These are phyloP conservation scores for Bimuria novae-zelandiae DNA, from an alignment of 2,329 filamentous ascomycete genomes.

Conservation along the genomic window DNA sequence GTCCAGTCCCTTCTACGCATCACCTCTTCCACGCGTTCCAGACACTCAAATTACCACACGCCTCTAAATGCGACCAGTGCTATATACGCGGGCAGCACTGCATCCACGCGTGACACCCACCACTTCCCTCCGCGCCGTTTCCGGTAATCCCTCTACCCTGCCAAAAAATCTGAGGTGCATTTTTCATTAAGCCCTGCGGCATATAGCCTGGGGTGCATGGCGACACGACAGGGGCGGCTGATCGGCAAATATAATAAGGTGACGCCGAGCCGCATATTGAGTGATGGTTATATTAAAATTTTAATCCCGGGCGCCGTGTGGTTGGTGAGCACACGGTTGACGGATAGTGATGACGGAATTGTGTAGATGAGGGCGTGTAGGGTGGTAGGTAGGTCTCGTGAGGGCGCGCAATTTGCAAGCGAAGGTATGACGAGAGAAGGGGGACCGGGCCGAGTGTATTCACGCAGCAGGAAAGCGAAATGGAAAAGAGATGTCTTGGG, in stretches of 20 bases:
- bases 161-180: slow-evolving; percentile 10
- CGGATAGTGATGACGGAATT: slow-evolving; percentile 3
- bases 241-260: slow-evolving; percentile 3
- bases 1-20: no score
- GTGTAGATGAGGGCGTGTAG: neutral
- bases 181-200: slow-evolving; percentile 6
- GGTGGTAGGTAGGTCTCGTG: no score
- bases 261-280: slow-evolving; percentile 5
- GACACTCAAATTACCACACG: neutral
- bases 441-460: slow-evolving; percentile 8
- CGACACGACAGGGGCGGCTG: neutral
- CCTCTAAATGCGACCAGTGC: neutral
- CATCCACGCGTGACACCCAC: slow-evolving; percentile 3
- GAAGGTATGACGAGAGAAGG: slow-evolving; percentile 14
- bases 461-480: neutral
- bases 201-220: slow-evolving; percentile 3
- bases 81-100: slow-evolving; percentile 15
- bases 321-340: neutral
- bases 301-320: neutral
- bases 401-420: slow-evolving; percentile 5
- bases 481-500: neutral
- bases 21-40: neutral
- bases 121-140: slow-evolving; percentile 4
- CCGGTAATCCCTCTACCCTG: no score
- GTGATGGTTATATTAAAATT: neutral